Conservation (phyloP, 352 stramenopile species). For the Globisporangium recalcitrans region DNA sequence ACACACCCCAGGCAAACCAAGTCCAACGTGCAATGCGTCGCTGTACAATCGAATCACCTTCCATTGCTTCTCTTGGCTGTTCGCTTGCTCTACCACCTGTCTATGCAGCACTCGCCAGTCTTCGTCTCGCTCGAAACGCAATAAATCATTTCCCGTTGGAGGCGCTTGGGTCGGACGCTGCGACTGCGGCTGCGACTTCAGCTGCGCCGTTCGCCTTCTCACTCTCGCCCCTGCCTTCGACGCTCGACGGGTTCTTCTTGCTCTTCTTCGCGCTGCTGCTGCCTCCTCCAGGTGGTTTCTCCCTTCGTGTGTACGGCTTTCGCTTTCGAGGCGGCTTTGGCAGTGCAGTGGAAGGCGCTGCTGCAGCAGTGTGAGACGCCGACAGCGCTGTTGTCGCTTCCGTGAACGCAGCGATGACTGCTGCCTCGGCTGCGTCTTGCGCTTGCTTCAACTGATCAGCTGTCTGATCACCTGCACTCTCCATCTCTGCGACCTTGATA, state of each 20-base stretch:
- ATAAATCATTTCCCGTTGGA: slow-evolving; percentile 9
- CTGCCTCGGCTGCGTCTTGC: slow-evolving; percentile 25
- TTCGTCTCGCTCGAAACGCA: slow-evolving; percentile 1
- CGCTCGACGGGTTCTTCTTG: slow-evolving; percentile 27
- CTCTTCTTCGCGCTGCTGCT: slow-evolving; percentile 41
- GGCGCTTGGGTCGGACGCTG: not conserved
- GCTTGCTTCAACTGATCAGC: slow-evolving; percentile 29
- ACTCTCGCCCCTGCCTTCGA: slow-evolving; percentile 5
- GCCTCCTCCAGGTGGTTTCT: slow-evolving; percentile 30
- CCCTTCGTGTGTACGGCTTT: slow-evolving; percentile 59
- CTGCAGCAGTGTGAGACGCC: slow-evolving; percentile 1
- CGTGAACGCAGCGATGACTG: slow-evolving; percentile 26
- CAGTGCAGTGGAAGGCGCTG: not conserved
- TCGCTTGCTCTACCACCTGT: not conserved
- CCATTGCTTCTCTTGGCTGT: not conserved
- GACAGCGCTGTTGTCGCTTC: slow-evolving; percentile 23
- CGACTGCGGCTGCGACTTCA: not conserved
- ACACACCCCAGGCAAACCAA: not conserved
- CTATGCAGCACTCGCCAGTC: not conserved
- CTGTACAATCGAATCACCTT: not conserved
- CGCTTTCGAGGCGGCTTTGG: slow-evolving; percentile 55
- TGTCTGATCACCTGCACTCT: slow-evolving; percentile 11
- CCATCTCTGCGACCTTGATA: slow-evolving; percentile 21
- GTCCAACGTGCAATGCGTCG: not conserved
- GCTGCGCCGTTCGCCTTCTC: slow-evolving; percentile 3